Evolutionary conservation across 345 rosid species (phyloP), one percentile per base, ranked within the genome.

Genomic region (Boechera stricta): DNA sequence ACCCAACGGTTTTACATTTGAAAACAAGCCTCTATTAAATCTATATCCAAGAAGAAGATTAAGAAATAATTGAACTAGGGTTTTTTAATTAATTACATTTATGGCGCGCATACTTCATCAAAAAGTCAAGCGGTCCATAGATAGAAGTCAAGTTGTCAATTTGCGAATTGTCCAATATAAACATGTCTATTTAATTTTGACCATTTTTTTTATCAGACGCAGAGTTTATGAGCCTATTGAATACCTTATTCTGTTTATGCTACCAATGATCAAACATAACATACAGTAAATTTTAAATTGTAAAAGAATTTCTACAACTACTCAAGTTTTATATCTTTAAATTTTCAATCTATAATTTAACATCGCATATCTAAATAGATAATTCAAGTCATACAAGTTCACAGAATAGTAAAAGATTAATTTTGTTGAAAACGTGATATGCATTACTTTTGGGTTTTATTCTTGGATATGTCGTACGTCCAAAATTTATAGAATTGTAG

Each of bases 91-190:
- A 33, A 6, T 61, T 61, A 21, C 51, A 62, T 62, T 62, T 24
- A 62, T 41, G 48, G 36, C 35, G 35, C 36, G 38, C 51, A 28
- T 51, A 29, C 13, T 29, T 44, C 26, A 63, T 63, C 13, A 15
- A 64, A 61, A 64, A 64, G 39, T 28, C 38, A 64, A 44, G 35
- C 39, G 28, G 39, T 15, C 26, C 9, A 15, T 44, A 64, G 3
- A 28, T 45, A n/a, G 33, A 44, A 45, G 69, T 64, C 69, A 64
- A 45, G 26, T 45, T 33, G 53, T 29, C 53, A 64, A 31, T 28
- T 13, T 28, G 13, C 38, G 31, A 11, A 28, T 42, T 42, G 21
- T 44, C 21, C 18, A 24, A 24, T 18, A 60, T 42, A 61, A 39
- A 61, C 31, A 9, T 6, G 36, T 63, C 4, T 41, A 21, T 21